These are phyloP conservation scores for Cardiospermum halicacabum DNA, from an alignment of 345 rosid genomes.

Conservation along the genomic window DNA sequence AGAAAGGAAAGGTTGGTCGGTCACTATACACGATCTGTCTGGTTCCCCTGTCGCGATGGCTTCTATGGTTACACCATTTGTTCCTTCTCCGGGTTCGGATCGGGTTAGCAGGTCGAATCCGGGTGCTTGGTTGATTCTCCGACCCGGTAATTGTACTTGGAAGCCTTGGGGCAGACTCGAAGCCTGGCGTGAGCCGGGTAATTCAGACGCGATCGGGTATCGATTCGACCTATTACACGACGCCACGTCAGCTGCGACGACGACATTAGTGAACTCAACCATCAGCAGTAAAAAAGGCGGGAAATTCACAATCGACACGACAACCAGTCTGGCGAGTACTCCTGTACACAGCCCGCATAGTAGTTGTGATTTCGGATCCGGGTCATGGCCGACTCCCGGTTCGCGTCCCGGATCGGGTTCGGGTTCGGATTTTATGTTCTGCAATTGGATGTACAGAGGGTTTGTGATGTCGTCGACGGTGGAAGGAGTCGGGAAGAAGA, in stretches of 20 bases:
- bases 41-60: conserved; percentile 98
- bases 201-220: conserved; percentile 61
- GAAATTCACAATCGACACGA: conserved; percentile 64
- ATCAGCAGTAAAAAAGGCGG: conserved; percentile 71
- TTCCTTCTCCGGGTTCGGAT: conserved; percentile 83
- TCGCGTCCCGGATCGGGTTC: conserved; percentile 64
- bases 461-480: conserved; percentile 90
- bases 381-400: conserved; percentile 39
- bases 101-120: conserved; percentile 81
- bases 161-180: conserved; percentile 94
- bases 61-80: conserved; percentile 96
- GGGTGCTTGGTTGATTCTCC: conserved; percentile 89
- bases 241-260: conserved; percentile 28
- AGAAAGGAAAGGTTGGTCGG: conserved; percentile 93
- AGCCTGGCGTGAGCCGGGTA: conserved; percentile 73
- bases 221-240: conserved; percentile 77
- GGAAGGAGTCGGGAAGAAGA: conserved; percentile 44
- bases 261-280: conserved; percentile 34
- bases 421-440: conserved; percentile 57
- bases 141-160: conserved; percentile 82
- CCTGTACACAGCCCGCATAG: conserved; percentile 71
- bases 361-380: conserved; percentile 77
- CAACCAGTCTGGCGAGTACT: conserved; percentile 41
- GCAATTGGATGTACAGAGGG: conserved; percentile 38
- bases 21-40: conserved; percentile 88